phyloP scores from a whole-genome alignment of 352 stramenopile genomes.

The Phytophthora pistaciae region DNA sequence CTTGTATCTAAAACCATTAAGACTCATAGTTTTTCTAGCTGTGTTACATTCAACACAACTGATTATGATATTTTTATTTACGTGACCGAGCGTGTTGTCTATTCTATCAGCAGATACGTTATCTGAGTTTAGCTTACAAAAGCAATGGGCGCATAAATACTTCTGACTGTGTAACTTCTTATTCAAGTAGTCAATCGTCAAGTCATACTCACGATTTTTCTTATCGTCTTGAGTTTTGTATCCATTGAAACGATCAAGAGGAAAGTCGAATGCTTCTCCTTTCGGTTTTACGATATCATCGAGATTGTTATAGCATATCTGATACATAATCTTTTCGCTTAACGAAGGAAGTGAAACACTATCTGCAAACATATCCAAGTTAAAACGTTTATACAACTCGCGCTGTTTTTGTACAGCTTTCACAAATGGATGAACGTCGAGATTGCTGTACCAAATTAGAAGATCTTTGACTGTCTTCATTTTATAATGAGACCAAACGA shows the following conservation, averaged over 20 bases:
- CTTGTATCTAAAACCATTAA: neutral
- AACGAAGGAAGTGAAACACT: neutral
- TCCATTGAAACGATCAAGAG: neutral
- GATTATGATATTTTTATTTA: neutral
- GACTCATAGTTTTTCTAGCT: neutral
- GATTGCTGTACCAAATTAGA: neutral
- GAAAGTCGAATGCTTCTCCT: neutral
- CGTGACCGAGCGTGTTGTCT: slow-evolving; percentile 13
- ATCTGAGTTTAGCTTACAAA: slow-evolving; percentile 20
- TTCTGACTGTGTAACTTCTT: neutral
- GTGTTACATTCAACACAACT: neutral
- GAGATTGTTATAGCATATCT: neutral
- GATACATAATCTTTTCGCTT: neutral
- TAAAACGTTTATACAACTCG: neutral
- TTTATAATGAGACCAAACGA: neutral
- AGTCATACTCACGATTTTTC: neutral
- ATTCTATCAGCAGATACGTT: slow-evolving; percentile 31
- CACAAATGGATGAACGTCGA: neutral
- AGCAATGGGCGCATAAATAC: slow-evolving; percentile 13
- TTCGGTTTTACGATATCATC: neutral
- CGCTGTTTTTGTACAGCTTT: neutral
- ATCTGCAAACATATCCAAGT: neutral
- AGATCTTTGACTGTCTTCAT: neutral
- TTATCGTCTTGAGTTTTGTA: neutral
- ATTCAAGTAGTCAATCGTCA: neutral